A percentile compares a stretch with the other conserved stretches of the same genome.
Evolutionary conservation across 495 filamentous ascomycete species (phyloP).

Genomic region (Chlorociboria aeruginascens): DNA sequence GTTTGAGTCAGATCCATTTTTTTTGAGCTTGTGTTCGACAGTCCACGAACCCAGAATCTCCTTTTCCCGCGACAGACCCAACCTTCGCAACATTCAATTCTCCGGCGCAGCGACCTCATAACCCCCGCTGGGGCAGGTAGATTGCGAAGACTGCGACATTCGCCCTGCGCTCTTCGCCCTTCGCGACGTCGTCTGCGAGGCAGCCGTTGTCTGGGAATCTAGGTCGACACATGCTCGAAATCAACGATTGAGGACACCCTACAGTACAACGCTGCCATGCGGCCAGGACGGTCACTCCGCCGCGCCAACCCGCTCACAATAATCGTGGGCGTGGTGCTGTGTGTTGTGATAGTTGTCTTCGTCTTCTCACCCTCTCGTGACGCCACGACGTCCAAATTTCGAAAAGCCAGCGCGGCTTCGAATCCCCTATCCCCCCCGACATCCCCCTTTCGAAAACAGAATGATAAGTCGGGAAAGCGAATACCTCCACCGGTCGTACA

Average conservation of each 20-base stretch:
- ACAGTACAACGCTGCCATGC: slow-evolving; percentile 23
- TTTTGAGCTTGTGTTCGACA: background rate
- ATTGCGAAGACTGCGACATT: slow-evolving; percentile 1
- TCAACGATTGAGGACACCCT: slow-evolving; percentile 15
- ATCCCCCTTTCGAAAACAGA: slow-evolving; percentile 65
- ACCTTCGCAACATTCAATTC: background rate
- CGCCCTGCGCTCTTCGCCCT: background rate
- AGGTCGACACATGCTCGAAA: slow-evolving; percentile 9
- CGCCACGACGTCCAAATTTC: slow-evolving; percentile 29
- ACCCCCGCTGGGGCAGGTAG: slow-evolving; percentile 4
- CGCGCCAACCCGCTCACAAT: slow-evolving; percentile 41
- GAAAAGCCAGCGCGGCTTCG: slow-evolving; percentile 48
- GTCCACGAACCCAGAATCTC: background rate
- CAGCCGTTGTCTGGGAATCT: background rate
- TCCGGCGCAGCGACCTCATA: slow-evolving; percentile 5
- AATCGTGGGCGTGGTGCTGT: slow-evolving; percentile 33
- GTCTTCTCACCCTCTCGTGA: slow-evolving; percentile 26
- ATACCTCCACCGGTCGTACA: slow-evolving; percentile 80
- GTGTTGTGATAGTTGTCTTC: slow-evolving; percentile 42
- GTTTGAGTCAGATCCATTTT: too few species aligned
- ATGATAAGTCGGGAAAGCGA: slow-evolving; percentile 37
- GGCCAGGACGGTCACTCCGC: slow-evolving; percentile 40
- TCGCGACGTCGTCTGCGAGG: background rate
- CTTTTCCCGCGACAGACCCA: slow-evolving; percentile 1
- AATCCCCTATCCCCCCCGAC: slow-evolving; percentile 73